Percentiles rank a stretch among this genome's conserved stretches.
Conservation (phyloP, 805 yeast species). For the Ogataea naganishii region DNA sequence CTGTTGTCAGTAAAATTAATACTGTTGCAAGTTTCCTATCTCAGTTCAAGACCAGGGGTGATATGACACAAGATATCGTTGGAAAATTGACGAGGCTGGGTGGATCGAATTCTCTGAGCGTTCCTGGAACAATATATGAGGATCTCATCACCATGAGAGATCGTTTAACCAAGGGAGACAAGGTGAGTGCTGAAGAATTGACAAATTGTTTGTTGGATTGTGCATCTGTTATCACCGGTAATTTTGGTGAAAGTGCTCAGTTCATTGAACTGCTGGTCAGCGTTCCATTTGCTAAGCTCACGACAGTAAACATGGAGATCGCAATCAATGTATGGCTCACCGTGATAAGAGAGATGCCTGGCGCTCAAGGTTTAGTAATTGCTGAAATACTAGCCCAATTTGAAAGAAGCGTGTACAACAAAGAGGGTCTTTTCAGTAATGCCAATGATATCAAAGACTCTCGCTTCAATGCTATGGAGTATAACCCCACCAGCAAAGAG, state of each 20-base stretch:
- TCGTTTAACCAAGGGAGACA: constrained; percentile 3
- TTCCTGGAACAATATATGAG: constrained; percentile 6
- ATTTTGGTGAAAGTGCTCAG: constrained; percentile 33
- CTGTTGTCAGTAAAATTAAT: constrained; percentile 29
- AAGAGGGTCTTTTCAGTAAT: constrained; percentile 57
- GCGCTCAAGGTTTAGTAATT: constrained; percentile 48
- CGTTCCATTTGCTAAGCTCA: constrained; percentile 65
- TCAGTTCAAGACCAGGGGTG: constrained; percentile 65
- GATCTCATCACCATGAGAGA: constrained; percentile 4
- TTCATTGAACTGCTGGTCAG: constrained; percentile 43
- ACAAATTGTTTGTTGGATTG: constrained; percentile 32
- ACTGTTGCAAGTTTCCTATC: constrained; percentile 68
- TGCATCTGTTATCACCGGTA: constrained; percentile 31
- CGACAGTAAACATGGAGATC: constrained; percentile 46
- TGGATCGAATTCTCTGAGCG: constrained; percentile 15
- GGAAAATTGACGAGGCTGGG: constrained; percentile 18
- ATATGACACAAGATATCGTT: constrained; percentile 26
- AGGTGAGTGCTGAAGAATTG: constrained; percentile 23
- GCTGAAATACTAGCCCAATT: constrained; percentile 63
- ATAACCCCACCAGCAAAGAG: constrained; percentile 71
- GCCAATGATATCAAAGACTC: constrained; percentile 47
- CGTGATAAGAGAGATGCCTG: constrained; percentile 58
- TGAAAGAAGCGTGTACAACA: constrained; percentile 52
- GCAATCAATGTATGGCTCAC: constrained; percentile 79
- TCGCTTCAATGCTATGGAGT: constrained; percentile 73